A percentile compares a stretch with the other conserved stretches of the same genome.
Conservation (phyloP, 2,329 filamentous ascomycete genomes). For the Chalara sp. region DNA sequence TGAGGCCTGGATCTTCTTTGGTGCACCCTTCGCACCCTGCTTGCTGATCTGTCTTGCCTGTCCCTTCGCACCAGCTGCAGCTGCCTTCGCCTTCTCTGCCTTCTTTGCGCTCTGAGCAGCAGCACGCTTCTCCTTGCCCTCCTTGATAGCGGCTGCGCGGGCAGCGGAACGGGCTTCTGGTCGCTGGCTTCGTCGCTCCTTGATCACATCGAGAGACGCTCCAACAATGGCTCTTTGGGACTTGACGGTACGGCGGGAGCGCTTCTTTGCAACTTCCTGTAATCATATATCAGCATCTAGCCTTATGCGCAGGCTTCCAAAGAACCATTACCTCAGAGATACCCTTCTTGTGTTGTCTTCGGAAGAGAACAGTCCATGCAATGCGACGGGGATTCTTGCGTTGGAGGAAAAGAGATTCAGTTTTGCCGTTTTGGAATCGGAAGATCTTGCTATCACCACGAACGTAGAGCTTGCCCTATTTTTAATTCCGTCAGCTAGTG, state of each 20-base stretch:
- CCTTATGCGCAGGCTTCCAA: not conserved
- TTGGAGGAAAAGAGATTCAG: conserved; percentile 99
- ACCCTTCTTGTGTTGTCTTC: conserved; percentile 99
- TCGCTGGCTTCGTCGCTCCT: conserved; percentile 92
- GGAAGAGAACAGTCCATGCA: conserved; percentile 96
- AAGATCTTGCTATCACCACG: conserved; percentile 99
- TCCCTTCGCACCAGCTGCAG: conserved; percentile 67
- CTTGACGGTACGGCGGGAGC: conserved; percentile 96
- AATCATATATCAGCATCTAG: conserved; percentile 7
- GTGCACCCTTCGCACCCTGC: conserved; percentile 91
- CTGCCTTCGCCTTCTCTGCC: conserved; percentile 96
- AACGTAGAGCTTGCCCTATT: conserved; percentile 97
- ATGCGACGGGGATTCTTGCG: conserved; percentile 99
- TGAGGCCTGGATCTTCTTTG: conserved; percentile 77
- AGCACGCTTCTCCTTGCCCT: conserved; percentile 97
- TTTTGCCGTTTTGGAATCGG: conserved; percentile 99
- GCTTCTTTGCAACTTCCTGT: conserved; percentile 99
- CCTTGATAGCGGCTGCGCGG: conserved; percentile 85
- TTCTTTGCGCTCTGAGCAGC: conserved; percentile 88
- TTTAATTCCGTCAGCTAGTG: conserved; percentile 21
- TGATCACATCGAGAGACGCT: conserved; percentile 99
- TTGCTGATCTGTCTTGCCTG: conserved; percentile 85
- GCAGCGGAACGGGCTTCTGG: conserved; percentile 93
- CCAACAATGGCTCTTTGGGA: conserved; percentile 97
- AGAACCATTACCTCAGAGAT: conserved; percentile 78